Conservation (phyloP, 208 protist genomes). For the Acanthamoeba triangularis region DNA sequence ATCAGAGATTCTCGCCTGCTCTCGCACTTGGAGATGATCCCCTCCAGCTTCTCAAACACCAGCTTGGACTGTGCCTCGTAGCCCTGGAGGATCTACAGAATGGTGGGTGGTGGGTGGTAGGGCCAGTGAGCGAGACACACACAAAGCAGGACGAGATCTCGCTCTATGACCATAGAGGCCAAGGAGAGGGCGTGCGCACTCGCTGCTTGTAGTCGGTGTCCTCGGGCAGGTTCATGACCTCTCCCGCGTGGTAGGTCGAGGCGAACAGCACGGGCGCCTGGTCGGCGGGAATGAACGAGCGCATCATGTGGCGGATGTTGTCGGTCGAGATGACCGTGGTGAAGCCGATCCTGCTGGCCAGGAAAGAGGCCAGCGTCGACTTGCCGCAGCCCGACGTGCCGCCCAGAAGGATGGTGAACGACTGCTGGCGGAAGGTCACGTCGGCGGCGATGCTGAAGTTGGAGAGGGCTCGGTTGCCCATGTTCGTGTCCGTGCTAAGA, state of each 20-base stretch:
- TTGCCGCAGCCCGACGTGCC: slow-evolving; percentile 96
- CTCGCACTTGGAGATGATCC: slow-evolving; percentile 86
- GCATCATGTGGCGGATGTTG: slow-evolving; percentile 94
- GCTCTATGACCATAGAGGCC: slow-evolving; percentile 50
- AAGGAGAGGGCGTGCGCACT: neutral
- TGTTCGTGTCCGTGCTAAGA: slow-evolving; percentile 4
- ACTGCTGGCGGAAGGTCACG: slow-evolving; percentile 88
- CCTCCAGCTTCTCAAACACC: slow-evolving; percentile 87
- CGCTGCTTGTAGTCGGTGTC: slow-evolving; percentile 19
- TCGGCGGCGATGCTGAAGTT: slow-evolving; percentile 85
- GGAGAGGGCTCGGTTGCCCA: slow-evolving; percentile 38
- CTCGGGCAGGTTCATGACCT: slow-evolving; percentile 79
- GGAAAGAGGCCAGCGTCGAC: slow-evolving; percentile 92
- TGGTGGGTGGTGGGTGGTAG: too few species aligned
- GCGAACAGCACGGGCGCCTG: slow-evolving; percentile 86
- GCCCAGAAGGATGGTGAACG: slow-evolving; percentile 94
- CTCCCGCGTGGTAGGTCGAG: slow-evolving; percentile 88
- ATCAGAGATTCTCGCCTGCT: slow-evolving; percentile 85
- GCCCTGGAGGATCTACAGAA: slow-evolving; percentile 84
- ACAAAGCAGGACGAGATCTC: too few species aligned
- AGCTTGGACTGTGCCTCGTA: slow-evolving; percentile 88
- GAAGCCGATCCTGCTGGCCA: slow-evolving; percentile 93
- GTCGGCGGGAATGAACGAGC: slow-evolving; percentile 85
- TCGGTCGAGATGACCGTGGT: slow-evolving; percentile 95
- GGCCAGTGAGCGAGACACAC: too few species aligned